A percentile compares a stretch with the other conserved stretches of the same genome.
Evolutionary conservation across 371 early-diverging fungal species (phyloP).

Genomic region (Chytridiales sp.): DNA sequence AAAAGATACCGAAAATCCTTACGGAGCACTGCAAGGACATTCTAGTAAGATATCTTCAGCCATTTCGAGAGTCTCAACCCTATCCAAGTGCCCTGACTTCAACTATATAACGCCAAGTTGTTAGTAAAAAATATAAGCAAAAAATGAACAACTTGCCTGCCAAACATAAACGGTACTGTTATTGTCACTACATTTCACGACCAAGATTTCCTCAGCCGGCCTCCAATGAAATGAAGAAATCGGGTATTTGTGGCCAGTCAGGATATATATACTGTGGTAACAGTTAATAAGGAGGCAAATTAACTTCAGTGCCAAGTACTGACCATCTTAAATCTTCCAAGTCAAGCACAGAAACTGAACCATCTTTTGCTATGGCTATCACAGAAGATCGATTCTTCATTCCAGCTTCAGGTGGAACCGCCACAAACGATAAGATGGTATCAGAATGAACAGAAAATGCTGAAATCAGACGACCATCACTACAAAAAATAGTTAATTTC

Average conservation of each 20-base stretch:
- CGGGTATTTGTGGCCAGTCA: slow-evolving; percentile 42
- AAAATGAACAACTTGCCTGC: slow-evolving; percentile 58
- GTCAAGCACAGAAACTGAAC: slow-evolving; percentile 69
- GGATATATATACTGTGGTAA: slow-evolving; percentile 19
- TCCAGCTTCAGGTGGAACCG: slow-evolving; percentile 63
- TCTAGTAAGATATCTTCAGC: slow-evolving; percentile 61
- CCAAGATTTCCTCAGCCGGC: slow-evolving; percentile 63
- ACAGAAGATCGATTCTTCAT: slow-evolving; percentile 58
- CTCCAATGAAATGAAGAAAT: slow-evolving; percentile 68
- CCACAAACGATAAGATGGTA: slow-evolving; percentile 59
- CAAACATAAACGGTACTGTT: slow-evolving; percentile 71
- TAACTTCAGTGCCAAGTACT: not conserved
- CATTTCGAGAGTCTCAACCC: slow-evolving; percentile 58
- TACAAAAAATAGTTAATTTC: slow-evolving; percentile 18
- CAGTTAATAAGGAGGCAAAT: slow-evolving; percentile 7
- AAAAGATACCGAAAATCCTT: not conserved
- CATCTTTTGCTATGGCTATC: slow-evolving; percentile 67
- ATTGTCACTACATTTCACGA: slow-evolving; percentile 54
- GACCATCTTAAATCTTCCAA: slow-evolving; percentile 76
- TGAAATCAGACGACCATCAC: slow-evolving; percentile 63
- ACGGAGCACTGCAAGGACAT: slow-evolving; percentile 39
- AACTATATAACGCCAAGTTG: slow-evolving; percentile 45
- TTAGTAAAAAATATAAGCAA: not conserved
- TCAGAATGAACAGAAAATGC: slow-evolving; percentile 48
- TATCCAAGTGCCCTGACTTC: slow-evolving; percentile 73